These are phyloP conservation scores for Saturnispora halmiae DNA, from an alignment of 805 yeast species.

Conservation along the genomic window DNA sequence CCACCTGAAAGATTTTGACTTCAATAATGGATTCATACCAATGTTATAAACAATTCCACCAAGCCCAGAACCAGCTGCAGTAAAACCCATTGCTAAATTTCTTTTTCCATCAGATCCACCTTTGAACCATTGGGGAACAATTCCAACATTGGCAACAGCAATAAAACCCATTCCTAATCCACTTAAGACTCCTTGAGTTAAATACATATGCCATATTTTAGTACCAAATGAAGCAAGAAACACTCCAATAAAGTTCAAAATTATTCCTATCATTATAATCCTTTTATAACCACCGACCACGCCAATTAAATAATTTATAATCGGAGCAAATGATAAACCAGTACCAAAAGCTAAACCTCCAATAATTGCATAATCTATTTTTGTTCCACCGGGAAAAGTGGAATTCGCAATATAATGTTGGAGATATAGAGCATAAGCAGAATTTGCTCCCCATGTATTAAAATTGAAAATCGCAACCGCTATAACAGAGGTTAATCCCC, in stretches of 20 bases:
- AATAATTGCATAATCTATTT: conserved; percentile 52
- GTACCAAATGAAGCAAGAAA: conserved; percentile 52
- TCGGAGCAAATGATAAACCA: conserved; percentile 40
- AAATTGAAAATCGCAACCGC: conserved; percentile 44
- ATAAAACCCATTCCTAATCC: conserved; percentile 51
- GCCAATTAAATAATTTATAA: conserved; percentile 32
- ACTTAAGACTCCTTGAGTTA: conserved; percentile 58
- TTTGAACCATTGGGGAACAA: conserved; percentile 61
- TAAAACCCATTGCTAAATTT: conserved; percentile 40
- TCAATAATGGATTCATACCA: conserved; percentile 38
- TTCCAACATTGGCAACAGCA: conserved; percentile 47
- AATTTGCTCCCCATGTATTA: conserved; percentile 66
- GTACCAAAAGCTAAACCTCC: conserved; percentile 60
- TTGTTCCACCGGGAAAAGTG: conserved; percentile 45
- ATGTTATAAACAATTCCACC: conserved; percentile 44
- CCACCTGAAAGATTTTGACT: conserved; percentile 35
- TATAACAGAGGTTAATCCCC: conserved; percentile 42
- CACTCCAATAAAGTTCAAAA: conserved; percentile 43
- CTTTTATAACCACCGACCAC: conserved; percentile 28
- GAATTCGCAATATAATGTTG: conserved; percentile 44
- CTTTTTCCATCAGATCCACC: conserved; percentile 36
- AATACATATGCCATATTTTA: conserved; percentile 53
- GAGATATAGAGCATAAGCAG: conserved; percentile 56
- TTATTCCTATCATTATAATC: conserved; percentile 38
- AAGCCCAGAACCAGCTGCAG: conserved; percentile 42